Base-by-base conservation (phyloP, 805 yeast species). In the Kodamaea lidongshanica region DNA sequence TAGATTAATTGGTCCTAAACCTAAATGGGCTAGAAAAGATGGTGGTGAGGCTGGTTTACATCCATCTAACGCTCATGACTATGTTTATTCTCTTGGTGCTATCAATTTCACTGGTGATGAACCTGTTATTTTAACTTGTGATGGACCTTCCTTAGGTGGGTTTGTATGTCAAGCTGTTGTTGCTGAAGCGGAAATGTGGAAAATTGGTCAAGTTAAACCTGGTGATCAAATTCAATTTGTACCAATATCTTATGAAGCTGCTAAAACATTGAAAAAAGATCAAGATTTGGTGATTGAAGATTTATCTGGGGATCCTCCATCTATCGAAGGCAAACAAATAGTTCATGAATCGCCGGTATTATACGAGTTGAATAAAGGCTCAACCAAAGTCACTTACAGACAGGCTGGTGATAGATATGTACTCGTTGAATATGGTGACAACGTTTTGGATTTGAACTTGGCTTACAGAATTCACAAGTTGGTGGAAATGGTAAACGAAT, bases 1-100 rank as follows among this genome's bases (percentile, higher is more conserved):
- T 19, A 75, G 97, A 52, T 67, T 89, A 44, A 77, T 82, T 42
- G 96, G 96, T 25, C 97, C 97, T 35, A 89, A 87, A 58, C 98
- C 97, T 8, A 70, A 74, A 50, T 92, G 97, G 98, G 96, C 96
- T 8, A 76, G 98, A 63, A 55, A 70, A 7, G 95, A 87, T 54
- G 98, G 97, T 61, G 98, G 97, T 38, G 95, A 87, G 48, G 98
- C 92, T 35, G 98, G 98, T 34, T 68, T 89, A 50, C 98, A 89
- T 64, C 98, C 98, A 28, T 87, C 96, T n/a, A 89, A 89, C 59
- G 88, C 95, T 24, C 97, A 89, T 54, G 98, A 89, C 63, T 92
- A 89, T 51, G 97, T 89, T 31, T 89, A 89, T 56, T 86, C 97
- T 1, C 63, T 87, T 31, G 97, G 98, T 46, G 97, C 98, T 16